Base-by-base conservation (phyloP, 192 early-diverging fungal species). In the Phlyctochytrium arcticum region DNA sequence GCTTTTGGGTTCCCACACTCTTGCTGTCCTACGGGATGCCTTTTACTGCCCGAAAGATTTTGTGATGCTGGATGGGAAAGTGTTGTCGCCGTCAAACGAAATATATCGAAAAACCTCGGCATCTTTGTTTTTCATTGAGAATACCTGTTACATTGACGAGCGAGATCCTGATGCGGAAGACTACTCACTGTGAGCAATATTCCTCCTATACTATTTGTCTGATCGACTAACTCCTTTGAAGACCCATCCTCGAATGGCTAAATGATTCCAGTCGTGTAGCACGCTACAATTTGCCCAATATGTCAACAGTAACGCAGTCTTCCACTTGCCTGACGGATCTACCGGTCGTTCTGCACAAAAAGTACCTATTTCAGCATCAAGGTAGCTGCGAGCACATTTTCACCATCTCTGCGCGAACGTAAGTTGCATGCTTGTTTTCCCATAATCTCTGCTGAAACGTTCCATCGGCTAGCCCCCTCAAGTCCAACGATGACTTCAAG, bases 361-460 rank as follows among this genome's bases (percentile, higher is more conserved):
- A 87, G 4, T 92, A 92, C 68, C 63, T 83, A 27, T 87, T 89
- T 51, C 78, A 85, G 8, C 91, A 92, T 61, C 89, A 91, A 74
- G 91, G 86, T 32, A 76, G 84, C 53, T 92, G 91, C 66, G 83
- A 91, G 64, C 91, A 92, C 54, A 73, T 88, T 26, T 35, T 92
- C 33, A 75, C 86, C 63, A 84, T 92, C 54, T 78, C 76, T 7
- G 83, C 86, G 49, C 36, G 87, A 29, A 78, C 88, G 81, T 84
- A n/a, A 29, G 36, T 54, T 77, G 75, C 3, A 80, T 80, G 26
- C 9, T 23, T n/a, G 27, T n/a, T n/a, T n/a, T n/a, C n/a, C n/a
- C n/a, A n/a, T n/a, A n/a, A n/a, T n/a, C n/a, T n/a, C n/a, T n/a
- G n/a, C n/a, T n/a, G n/a, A n/a, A n/a, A n/a, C n/a, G n/a, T n/a